Evolutionary conservation across 768 basidiomycete genomes (phyloP).

Genomic region (Macrolepiota albuminosa): DNA sequence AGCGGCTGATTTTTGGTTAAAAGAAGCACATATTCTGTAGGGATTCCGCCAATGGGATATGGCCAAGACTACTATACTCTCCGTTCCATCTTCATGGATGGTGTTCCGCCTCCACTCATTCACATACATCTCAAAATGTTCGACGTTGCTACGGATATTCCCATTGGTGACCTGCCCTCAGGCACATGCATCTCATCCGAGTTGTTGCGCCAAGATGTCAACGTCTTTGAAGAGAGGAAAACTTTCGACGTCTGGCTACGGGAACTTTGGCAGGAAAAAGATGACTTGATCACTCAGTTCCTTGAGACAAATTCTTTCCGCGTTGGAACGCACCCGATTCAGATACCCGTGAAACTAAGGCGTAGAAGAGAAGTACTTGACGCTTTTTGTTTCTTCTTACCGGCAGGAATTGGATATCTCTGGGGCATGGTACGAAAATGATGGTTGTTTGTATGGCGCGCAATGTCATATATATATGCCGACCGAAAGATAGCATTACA

Average conservation of each 20-base stretch:
- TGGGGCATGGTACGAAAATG: slow-evolving; percentile 37
- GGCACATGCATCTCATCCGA: slow-evolving; percentile 22
- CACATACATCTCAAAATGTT: slow-evolving; percentile 86
- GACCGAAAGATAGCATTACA: neutral
- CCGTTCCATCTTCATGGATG: slow-evolving; percentile 79
- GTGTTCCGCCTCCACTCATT: slow-evolving; percentile 77
- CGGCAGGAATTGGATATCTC: slow-evolving; percentile 44
- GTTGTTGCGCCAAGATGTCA: slow-evolving; percentile 31
- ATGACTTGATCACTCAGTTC: slow-evolving; percentile 67
- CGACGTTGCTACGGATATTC: slow-evolving; percentile 59
- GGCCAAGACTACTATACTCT: slow-evolving; percentile 90
- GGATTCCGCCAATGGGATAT: slow-evolving; percentile 73
- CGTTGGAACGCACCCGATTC: slow-evolving; percentile 24
- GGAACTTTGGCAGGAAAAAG: slow-evolving; percentile 81
- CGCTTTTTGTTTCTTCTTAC: slow-evolving; percentile 70
- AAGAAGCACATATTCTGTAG: slow-evolving; percentile 28
- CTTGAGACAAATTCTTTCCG: slow-evolving; percentile 47
- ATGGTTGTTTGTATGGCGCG: neutral
- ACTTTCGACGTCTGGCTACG: slow-evolving; percentile 83
- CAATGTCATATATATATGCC: neutral
- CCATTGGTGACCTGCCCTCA: slow-evolving; percentile 57
- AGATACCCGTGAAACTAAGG: slow-evolving; percentile 59
- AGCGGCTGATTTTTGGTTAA: neutral
- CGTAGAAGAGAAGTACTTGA: slow-evolving; percentile 51
- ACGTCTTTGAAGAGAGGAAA: slow-evolving; percentile 56